Evolutionary conservation across 345 rosid genomes (phyloP).

Genomic region (Pelargonium nanum): DNA sequence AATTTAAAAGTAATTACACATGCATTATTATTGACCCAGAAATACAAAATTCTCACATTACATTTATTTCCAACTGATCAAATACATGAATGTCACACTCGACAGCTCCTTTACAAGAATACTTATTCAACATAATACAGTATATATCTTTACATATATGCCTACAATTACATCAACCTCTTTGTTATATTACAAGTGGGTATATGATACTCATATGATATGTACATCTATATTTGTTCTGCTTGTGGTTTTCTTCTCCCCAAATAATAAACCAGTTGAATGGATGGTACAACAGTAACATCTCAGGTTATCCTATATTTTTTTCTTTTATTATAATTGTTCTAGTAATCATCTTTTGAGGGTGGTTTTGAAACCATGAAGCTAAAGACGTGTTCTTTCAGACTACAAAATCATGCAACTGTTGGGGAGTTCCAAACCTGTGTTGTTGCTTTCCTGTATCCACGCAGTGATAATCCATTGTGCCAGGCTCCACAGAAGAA

Average conservation of each 20-base stretch:
- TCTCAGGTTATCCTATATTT: too few species aligned
- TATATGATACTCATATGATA: too few species aligned
- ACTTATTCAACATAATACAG: too few species aligned
- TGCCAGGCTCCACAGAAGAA: conserved; percentile 33
- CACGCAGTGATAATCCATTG: conserved; percentile 41
- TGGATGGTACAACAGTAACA: too few species aligned
- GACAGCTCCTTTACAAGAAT: too few species aligned
- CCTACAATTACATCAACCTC: too few species aligned
- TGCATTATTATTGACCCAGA: too few species aligned
- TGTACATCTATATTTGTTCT: not conserved
- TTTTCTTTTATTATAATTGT: too few species aligned
- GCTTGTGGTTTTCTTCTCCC: not conserved
- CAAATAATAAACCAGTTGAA: too few species aligned
- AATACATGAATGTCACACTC: not conserved
- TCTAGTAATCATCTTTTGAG: too few species aligned
- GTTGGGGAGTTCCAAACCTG: conserved; percentile 49
- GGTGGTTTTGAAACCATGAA: not conserved
- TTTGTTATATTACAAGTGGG: too few species aligned
- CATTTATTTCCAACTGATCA: not conserved
- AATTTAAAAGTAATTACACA: too few species aligned
- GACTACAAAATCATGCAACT: conserved; percentile 79
- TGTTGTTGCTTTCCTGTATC: conserved; percentile 51
- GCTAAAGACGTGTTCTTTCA: conserved; percentile 17
- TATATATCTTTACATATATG: not conserved
- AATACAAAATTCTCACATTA: not conserved